Base-by-base conservation (phyloP, 2,329 filamentous ascomycete species). In the Nothophoma quercina region DNA sequence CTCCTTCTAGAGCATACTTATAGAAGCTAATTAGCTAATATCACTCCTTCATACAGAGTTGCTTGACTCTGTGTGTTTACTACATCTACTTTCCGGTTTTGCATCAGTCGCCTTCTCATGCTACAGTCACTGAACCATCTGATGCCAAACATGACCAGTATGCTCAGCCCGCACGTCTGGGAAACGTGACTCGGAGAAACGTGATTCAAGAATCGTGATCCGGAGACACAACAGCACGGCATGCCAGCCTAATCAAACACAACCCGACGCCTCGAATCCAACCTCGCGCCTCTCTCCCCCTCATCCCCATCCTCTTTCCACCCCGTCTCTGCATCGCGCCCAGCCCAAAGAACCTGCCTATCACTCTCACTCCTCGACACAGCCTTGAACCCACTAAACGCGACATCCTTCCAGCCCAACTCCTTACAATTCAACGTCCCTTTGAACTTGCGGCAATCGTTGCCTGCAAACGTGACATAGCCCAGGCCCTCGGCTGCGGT, bases 381-480 rank as follows among this genome's bases (percentile, higher is more conserved):
- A 2, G 54, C 18, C 34, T 62, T 67, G n/a, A 62, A 62, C 9
- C 63, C 64, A 9, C 34, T 46, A 7, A 67, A 46, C 2, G 61
- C 48, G 3, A 62, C 55, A 19, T 67, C 60, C 23, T 58, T 64
- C 63, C 63, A 67, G 7, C 51, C 56, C n/a, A 62, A 29, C 16
- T 47, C 36, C 19, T 15, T 36, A 16, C 63, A 65, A 21, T 51
- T 65, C 15, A 67, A 40, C 3, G 64, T 64, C 9, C 61, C 64
- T 30, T 64, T 65, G 54, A 67, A 65, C 38, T 62, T 64, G 21
- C 58, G 55, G 25, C 64, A 65, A 16, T 64, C 58, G 26, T 60
- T 56, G 1, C 63, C 61, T 5, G 58, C 46, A 15, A 67, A 67
- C 3, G 60, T 58, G 2, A 67, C 41, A 16, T 67, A 67, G 2